Conservation (phyloP, 257 asterid genomes). For the Thymus mandschuricus region DNA sequence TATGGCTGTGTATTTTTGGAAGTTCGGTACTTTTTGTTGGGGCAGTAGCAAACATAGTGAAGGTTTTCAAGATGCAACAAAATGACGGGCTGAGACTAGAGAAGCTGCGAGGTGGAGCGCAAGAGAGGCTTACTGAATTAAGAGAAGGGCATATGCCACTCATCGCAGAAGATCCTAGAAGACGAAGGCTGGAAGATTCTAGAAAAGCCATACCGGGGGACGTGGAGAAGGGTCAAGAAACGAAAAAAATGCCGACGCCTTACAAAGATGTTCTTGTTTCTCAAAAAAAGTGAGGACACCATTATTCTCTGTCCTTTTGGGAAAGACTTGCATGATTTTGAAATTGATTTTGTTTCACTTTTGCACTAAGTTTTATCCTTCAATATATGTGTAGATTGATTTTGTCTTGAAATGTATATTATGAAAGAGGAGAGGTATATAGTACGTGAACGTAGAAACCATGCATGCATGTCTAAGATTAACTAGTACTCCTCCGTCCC, state of each 20-base stretch:
- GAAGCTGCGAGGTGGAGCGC: slow-evolving; percentile 88
- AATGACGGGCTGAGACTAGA: slow-evolving; percentile 57
- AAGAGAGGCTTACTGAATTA: slow-evolving; percentile 50
- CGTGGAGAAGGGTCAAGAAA: slow-evolving; percentile 13
- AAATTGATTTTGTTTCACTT: not conserved
- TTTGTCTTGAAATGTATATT: no score
- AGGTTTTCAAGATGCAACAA: slow-evolving; percentile 87
- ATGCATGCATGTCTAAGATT: no score
- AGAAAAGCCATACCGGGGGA: not conserved
- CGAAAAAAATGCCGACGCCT: slow-evolving; percentile 41
- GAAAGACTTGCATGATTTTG: not conserved
- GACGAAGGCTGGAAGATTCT: slow-evolving; percentile 21
- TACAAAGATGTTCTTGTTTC: slow-evolving; percentile 70
- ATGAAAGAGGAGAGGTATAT: no score
- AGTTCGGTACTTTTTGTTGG: slow-evolving; percentile 70
- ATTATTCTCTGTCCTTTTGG: not conserved
- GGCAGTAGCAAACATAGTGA: slow-evolving; percentile 69
- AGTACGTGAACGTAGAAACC: no score
- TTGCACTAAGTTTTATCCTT: not conserved
- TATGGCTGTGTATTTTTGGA: slow-evolving; percentile 68
- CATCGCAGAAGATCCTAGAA: slow-evolving; percentile 26
- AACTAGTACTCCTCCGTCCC: no score
- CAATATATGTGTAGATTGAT: no score
- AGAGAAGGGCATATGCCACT: slow-evolving; percentile 68
- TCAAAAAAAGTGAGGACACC: slow-evolving; percentile 37